Conservation (phyloP, 2,329 filamentous ascomycete genomes). For the Trichoderma asperellum region DNA sequence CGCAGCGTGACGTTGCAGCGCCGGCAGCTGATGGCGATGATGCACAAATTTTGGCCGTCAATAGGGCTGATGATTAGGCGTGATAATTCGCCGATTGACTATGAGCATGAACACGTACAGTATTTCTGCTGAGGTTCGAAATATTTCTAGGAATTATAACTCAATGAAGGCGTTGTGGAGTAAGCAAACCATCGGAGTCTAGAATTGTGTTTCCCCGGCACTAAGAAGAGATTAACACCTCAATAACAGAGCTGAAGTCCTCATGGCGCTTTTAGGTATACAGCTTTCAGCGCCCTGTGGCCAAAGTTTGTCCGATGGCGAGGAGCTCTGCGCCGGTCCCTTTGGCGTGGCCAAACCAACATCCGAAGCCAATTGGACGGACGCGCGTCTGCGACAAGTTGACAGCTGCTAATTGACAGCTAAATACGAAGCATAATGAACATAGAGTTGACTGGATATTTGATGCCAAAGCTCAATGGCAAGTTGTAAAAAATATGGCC, state of each 20-base stretch:
- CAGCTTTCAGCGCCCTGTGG: neutral
- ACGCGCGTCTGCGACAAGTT: constrained; percentile 4
- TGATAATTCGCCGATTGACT: neutral
- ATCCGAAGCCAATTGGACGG: neutral
- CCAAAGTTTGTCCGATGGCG: constrained; percentile 13
- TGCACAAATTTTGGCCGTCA: neutral
- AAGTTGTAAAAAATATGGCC: neutral
- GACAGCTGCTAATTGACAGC: neutral
- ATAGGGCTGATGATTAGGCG: neutral
- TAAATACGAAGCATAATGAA: too few relatives aligned
- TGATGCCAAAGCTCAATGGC: neutral
- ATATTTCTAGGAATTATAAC: neutral
- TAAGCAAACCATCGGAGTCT: neutral
- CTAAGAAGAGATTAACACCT: neutral
- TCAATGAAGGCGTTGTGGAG: neutral
- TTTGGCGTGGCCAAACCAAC: neutral
- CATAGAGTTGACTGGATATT: neutral
- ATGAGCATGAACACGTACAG: neutral
- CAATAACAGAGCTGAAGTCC: neutral
- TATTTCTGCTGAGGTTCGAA: neutral
- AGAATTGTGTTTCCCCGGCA: neutral
- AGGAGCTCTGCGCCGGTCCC: constrained; percentile 7
- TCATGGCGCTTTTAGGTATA: neutral
- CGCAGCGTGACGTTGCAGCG: neutral
- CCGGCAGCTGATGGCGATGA: neutral